Evolutionary conservation across 2,329 filamentous ascomycete species (phyloP), one percentile per base, ranked within the genome.

Genomic region (Penicillium brevicompactum): DNA sequence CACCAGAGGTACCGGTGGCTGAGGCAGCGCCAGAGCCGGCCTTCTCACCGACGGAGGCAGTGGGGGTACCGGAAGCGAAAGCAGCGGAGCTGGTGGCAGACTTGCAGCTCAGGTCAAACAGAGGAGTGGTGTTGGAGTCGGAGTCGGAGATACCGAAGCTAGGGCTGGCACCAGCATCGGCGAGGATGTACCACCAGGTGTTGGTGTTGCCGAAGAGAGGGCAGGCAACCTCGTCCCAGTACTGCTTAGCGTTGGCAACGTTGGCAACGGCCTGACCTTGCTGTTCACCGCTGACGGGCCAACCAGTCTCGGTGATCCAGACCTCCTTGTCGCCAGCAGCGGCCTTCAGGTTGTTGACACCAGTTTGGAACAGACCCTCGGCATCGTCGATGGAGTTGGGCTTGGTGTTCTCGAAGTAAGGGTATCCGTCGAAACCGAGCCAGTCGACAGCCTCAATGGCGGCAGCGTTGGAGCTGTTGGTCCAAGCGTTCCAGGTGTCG

Each of bases 251-350:
- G 69, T 93, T 92, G 50, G 81, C 77, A 31, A 77, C 59, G 34
- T 80, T 86, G 5, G 92, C 80, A 9, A 88, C 81, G 40, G 85
- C 90, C 46, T 83, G 70, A 63, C 86, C 86, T 58, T 82, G 76
- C 1, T 77, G 81, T 61, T 83, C 76, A 53, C 91, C 92, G 66
- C 81, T 85, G 50, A 92, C 85, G 46, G 92, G 91, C 85, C 90
- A 94, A 61, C 92, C 92, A 14, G 91, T 94, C 82, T 96, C 91
- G 27, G 91, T 94, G 59, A 95, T 83, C 90, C 90, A 94, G 64
- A 95, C 83, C 16, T 84, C 79, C 81, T 92, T 93, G 69, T 83
- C 84, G 34, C 81, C 78, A 34, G 84, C 81, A 43, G 80, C 86
- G 14, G 70, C 74, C 59, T 82, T 73, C 32, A 88, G 90, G 56